These are phyloP conservation scores for Mucor mucedo DNA, from an alignment of 371 early-diverging fungal genomes.

Conservation along the genomic window DNA sequence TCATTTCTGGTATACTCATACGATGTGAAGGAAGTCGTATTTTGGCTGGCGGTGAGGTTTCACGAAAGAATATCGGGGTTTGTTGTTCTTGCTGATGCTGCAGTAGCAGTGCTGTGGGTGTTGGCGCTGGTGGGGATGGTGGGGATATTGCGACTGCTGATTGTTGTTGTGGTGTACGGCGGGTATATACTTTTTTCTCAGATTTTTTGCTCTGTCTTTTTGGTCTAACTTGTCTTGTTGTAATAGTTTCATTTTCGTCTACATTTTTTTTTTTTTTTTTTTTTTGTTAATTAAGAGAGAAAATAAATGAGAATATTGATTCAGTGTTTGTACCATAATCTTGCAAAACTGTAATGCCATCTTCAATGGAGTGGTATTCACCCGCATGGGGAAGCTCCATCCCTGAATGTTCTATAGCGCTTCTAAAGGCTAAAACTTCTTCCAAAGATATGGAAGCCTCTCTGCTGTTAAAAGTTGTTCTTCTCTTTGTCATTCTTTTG, in stretches of 20 bases:
- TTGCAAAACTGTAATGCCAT: slow-evolving; percentile 33
- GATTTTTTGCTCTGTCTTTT: slow-evolving; percentile 13
- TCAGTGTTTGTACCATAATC: slow-evolving; percentile 20
- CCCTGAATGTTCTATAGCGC: slow-evolving; percentile 37
- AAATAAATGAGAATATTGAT: no score
- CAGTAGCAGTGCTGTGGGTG: neutral
- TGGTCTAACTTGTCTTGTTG: slow-evolving; percentile 18
- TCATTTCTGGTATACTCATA: slow-evolving; percentile 61
- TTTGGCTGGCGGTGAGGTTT: slow-evolving; percentile 45
- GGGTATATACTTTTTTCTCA: slow-evolving; percentile 8
- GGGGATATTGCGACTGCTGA: neutral
- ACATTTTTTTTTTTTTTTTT: neutral
- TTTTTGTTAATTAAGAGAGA: neutral
- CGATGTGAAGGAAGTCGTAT: slow-evolving; percentile 51
- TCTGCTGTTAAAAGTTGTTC: slow-evolving; percentile 61
- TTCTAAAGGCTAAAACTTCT: slow-evolving; percentile 47
- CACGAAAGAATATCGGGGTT: slow-evolving; percentile 25
- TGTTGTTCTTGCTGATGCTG: slow-evolving; percentile 6
- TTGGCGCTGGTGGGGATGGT: neutral
- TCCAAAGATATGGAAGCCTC: slow-evolving; percentile 63
- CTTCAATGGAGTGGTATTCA: slow-evolving; percentile 13
- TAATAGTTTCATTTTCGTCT: slow-evolving; percentile 11
- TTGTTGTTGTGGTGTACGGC: neutral
- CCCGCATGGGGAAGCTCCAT: slow-evolving; percentile 9
- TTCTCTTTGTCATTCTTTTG: slow-evolving; percentile 52